These are phyloP conservation scores for Aechmea fasciata DNA, from an alignment of 176 grass and related monocot species.

Conservation along the genomic window DNA sequence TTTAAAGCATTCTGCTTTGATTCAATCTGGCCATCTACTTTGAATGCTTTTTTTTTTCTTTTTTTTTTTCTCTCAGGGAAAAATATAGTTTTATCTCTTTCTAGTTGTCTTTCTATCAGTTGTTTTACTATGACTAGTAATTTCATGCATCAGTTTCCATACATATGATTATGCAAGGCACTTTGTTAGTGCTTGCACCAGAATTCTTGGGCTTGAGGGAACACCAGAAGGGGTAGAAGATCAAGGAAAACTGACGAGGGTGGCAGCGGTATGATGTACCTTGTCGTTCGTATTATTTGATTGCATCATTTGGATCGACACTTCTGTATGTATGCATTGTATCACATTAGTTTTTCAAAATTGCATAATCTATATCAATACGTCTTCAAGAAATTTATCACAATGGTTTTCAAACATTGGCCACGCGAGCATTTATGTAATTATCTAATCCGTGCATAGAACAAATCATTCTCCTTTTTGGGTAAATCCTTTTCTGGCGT, in stretches of 20 bases:
- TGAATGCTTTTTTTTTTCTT: background rate
- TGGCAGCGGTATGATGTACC: constrained; percentile 62
- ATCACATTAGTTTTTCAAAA: too few relatives aligned
- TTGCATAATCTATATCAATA: too few relatives aligned
- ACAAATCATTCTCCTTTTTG: background rate
- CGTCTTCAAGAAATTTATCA: too few relatives aligned
- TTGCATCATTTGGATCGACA: constrained; percentile 2
- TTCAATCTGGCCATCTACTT: background rate
- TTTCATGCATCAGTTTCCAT: constrained; percentile 17
- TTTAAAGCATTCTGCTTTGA: background rate
- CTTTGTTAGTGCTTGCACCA: constrained; percentile 79
- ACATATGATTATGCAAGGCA: constrained; percentile 70
- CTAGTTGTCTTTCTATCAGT: constrained; percentile 1
- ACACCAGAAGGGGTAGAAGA: constrained; percentile 97
- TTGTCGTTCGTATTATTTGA: constrained; percentile 9
- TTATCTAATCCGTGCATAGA: background rate
- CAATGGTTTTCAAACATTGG: too few relatives aligned
- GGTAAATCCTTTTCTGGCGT: too few relatives aligned
- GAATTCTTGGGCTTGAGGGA: constrained; percentile 97
- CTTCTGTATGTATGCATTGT: background rate
- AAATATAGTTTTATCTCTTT: background rate
- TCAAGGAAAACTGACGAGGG: constrained; percentile 87
- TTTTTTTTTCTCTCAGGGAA: background rate
- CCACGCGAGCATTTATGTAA: too few relatives aligned
- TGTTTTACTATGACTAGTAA: background rate